Evolutionary conservation across 768 basidiomycete species (phyloP), one percentile per base, ranked within the genome.

Genomic region (Boletus pseudopeckii): DNA sequence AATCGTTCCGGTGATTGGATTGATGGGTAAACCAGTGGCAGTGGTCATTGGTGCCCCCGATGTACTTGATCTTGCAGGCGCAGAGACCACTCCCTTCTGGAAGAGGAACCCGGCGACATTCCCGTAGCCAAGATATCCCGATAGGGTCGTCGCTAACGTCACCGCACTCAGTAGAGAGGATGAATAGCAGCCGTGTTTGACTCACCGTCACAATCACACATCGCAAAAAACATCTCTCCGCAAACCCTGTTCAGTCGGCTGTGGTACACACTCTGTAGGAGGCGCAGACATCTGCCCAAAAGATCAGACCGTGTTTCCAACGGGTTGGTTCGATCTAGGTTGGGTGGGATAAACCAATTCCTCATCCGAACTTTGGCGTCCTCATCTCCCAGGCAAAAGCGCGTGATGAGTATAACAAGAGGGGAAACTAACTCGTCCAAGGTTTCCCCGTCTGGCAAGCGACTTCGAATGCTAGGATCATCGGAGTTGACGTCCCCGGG

Each of bases 91-190:
- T 15, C 93, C 94, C 65, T 93, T 95, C 66, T 89, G 85, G 75
- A 92, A 95, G 24, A 99, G 77, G 77, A 92, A 90, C 1, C 97
- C 97, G 0, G 94, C 92, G 39, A 94, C 92, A 66, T 94, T 94
- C 39, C 96, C 96, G 62, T 99, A 99, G 7, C 96, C 96, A 48
- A 97, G 80, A 41, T 88, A 81, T 5, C 83, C 79, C n/a, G 83
- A 81, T 15, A 98, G 74, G 0, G 77, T 80, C 6, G 80, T 75
- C n/a, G 89, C 92, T 85, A 64, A 45, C 20, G 18, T 22, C 24
- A 13, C 38, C n/a, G 14, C 4, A 38, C 11, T 56, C 43, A 55
- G 45, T 30, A 41, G 14, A 28, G 48, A 34, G 18, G 7, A 52
- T 7, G 45, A 10, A 20, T n/a, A 14, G 7, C 5, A 28, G 20